Evolutionary conservation across 306 rosid species (phyloP).

Genomic region (Albizia julibrissin): DNA sequence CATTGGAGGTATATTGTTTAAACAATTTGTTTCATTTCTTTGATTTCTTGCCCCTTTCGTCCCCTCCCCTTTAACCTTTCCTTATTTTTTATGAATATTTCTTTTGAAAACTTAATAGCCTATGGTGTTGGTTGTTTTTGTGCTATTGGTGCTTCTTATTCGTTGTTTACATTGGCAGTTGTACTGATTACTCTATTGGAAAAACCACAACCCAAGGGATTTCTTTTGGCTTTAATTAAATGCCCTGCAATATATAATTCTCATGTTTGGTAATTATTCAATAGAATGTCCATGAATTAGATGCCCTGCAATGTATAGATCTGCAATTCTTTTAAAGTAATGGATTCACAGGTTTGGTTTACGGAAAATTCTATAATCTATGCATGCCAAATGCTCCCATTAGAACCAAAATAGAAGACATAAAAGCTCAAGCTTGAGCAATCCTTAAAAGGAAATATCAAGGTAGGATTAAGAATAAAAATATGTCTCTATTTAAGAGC

Average conservation of each 20-base stretch:
- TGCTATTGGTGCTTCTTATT: not conserved
- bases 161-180: not conserved
- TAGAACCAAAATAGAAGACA: not conserved
- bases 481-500: not conserved
- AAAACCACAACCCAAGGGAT: not conserved
- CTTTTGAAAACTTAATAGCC: not conserved
- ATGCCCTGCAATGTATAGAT: not conserved
- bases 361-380: not conserved
- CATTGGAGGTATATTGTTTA: conserved; percentile 70
- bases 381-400: not conserved
- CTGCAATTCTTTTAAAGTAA: not conserved
- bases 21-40: not conserved
- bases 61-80: not conserved
- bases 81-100: not conserved
- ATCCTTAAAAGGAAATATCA: not conserved
- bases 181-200: not conserved
- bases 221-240: not conserved
- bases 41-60: not conserved
- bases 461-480: not conserved
- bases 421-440: not conserved
- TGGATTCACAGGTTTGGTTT: not conserved
- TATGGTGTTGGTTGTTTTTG: not conserved
- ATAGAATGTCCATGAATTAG: not conserved
- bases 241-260: not conserved
- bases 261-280: not conserved